phyloP scores from a whole-genome alignment of 2,329 filamentous ascomycete genomes.

The Diaporthe sp. region DNA sequence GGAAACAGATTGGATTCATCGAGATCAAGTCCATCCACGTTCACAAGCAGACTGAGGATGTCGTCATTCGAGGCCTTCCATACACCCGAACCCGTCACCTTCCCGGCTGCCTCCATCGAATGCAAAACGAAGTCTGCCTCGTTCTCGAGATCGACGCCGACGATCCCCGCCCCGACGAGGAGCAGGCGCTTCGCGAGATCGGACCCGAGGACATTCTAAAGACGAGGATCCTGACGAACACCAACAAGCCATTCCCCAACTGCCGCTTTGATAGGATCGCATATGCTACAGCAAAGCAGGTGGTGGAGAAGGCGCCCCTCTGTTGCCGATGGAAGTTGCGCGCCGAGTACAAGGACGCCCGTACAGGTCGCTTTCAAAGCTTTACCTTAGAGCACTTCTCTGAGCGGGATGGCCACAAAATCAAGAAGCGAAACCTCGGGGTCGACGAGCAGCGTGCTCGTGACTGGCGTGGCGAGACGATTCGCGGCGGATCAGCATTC shows the following conservation, averaged over 20 bases:
- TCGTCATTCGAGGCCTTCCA: slow-evolving; percentile 56
- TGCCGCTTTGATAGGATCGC: slow-evolving; percentile 46
- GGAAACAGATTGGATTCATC: slow-evolving; percentile 40
- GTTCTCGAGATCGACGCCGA: slow-evolving; percentile 57
- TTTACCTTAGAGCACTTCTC: slow-evolving; percentile 50
- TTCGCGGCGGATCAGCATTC: slow-evolving; percentile 54
- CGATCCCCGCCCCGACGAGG: slow-evolving; percentile 48
- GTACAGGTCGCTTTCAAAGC: slow-evolving; percentile 46
- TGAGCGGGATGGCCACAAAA: slow-evolving; percentile 42
- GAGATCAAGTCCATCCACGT: slow-evolving; percentile 57
- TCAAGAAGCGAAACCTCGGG: slow-evolving; percentile 44
- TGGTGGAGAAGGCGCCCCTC: slow-evolving; percentile 53
- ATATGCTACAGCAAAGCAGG: slow-evolving; percentile 36
- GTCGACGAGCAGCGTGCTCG: slow-evolving; percentile 50
- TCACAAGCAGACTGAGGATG: slow-evolving; percentile 53
- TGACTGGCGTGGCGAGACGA: slow-evolving; percentile 55
- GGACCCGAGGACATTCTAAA: slow-evolving; percentile 52
- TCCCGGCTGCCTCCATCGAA: slow-evolving; percentile 53
- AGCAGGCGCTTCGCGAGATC: slow-evolving; percentile 60
- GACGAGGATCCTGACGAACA: slow-evolving; percentile 62
- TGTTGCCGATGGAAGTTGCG: slow-evolving; percentile 67
- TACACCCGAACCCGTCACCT: slow-evolving; percentile 54
- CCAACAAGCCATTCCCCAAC: slow-evolving; percentile 65
- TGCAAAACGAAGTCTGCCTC: slow-evolving; percentile 59
- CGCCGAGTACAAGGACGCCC: slow-evolving; percentile 48